These are phyloP conservation scores for Calonectria hongkongensis DNA, from an alignment of 2,329 filamentous ascomycete genomes.

Conservation along the genomic window DNA sequence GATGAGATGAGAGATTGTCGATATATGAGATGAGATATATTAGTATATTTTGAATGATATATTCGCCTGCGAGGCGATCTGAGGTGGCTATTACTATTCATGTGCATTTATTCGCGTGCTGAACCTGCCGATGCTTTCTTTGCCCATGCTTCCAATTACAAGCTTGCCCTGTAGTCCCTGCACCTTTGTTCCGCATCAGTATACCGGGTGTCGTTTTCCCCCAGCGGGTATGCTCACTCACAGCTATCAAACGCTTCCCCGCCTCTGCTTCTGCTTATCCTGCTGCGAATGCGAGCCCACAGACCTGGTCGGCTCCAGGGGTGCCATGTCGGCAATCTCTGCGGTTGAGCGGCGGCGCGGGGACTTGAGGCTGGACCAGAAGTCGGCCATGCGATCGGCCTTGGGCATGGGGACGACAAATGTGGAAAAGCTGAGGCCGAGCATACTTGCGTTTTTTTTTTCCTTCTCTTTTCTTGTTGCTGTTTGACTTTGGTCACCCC, in stretches of 20 bases:
- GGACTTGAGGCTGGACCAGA: conserved; percentile 43
- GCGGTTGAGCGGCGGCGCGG: conserved; percentile 46
- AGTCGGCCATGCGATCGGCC: conserved; percentile 29
- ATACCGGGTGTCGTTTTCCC: not conserved
- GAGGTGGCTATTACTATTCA: not conserved
- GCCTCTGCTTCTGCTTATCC: conserved; percentile 19
- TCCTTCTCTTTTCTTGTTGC: not conserved
- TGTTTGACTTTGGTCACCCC: not conserved
- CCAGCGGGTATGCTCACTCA: not conserved
- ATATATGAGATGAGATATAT: not conserved
- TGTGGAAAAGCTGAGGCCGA: conserved; percentile 45
- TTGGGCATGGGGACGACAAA: conserved; percentile 47
- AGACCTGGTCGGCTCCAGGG: conserved; percentile 39
- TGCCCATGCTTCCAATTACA: not conserved
- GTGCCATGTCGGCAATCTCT: conserved; percentile 39
- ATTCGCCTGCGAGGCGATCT: not conserved
- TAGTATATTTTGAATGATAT: conserved; percentile 26
- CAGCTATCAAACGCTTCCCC: not conserved
- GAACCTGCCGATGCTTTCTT: not conserved
- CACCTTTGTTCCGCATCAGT: not conserved
- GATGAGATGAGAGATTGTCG: conserved; percentile 2
- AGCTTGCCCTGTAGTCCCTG: not conserved
- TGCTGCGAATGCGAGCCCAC: not conserved
- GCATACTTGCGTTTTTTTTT: conserved; percentile 40
- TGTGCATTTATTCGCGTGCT: not conserved